phyloP scores from a whole-genome alignment of 129 eudicot genomes.

The Flaveria sonorensis region DNA sequence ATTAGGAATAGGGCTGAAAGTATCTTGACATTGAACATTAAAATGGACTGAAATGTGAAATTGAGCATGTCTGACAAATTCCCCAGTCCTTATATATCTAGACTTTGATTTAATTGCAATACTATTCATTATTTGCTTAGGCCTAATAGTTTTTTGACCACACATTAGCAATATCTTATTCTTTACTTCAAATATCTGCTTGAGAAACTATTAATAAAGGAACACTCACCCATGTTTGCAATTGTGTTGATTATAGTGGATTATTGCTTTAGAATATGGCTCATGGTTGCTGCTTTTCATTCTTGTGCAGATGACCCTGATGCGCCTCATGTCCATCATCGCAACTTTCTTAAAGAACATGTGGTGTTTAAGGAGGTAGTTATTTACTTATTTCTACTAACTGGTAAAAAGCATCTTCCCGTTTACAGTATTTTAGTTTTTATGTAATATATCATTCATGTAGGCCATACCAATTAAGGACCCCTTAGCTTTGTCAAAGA shows the following conservation, averaged over 20 bases:
- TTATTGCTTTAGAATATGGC: constrained; percentile 13
- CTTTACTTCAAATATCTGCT: neutral
- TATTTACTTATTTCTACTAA: constrained; percentile 7
- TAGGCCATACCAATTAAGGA: constrained; percentile 95
- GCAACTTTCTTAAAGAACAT: constrained; percentile 75
- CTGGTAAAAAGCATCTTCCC: constrained; percentile 19
- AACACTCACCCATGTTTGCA: neutral
- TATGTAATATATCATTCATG: constrained; percentile 20
- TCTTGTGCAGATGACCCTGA: constrained; percentile 77
- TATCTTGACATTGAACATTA: neutral
- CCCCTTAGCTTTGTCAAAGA: constrained; percentile 71
- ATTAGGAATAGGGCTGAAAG: neutral
- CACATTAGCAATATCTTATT: neutral
- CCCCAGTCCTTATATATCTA: too few species aligned
- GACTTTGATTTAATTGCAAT: too few species aligned
- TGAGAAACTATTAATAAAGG: neutral
- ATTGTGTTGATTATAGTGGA: constrained; percentile 1
- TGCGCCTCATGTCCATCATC: constrained; percentile 67
- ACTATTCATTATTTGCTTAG: neutral
- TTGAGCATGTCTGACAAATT: neutral
- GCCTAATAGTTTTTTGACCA: neutral
- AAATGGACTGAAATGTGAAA: neutral
- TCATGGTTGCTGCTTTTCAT: constrained; percentile 25
- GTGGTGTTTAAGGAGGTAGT: constrained; percentile 92
- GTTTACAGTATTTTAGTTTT: neutral